Conservation (phyloP, 176 grass and related monocot species). For the Musa itinerans region DNA sequence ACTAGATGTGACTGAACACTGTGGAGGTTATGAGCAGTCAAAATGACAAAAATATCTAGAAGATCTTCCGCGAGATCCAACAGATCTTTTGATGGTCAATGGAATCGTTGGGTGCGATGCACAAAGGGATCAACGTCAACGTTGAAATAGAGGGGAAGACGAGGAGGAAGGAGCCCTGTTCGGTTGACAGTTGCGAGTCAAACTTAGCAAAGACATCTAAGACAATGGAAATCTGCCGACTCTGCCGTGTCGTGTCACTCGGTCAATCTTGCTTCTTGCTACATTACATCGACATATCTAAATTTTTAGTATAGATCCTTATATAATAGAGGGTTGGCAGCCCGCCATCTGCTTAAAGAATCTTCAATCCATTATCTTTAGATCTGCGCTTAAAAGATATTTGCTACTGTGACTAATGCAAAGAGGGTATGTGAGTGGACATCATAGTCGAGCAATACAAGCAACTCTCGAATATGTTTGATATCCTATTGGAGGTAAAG, state of each 20-base stretch:
- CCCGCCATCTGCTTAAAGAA: neutral
- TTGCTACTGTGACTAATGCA: neutral
- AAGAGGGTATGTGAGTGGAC: neutral
- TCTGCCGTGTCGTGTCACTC: no score
- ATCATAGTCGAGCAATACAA: neutral
- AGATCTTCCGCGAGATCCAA: no score
- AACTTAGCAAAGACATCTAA: neutral
- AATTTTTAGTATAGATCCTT: no score
- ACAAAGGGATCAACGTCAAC: neutral
- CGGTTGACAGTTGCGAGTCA: slow-evolving; percentile 20
- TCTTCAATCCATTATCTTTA: no score
- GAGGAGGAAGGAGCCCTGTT: neutral
- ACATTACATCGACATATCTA: no score
- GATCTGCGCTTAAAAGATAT: neutral
- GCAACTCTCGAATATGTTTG: neutral
- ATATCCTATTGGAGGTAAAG: no score
- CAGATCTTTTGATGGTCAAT: neutral
- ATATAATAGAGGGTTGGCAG: neutral
- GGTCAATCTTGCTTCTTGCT: no score
- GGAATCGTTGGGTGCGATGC: neutral
- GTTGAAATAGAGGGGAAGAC: neutral
- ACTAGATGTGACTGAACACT: neutral
- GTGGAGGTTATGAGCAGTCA: no score
- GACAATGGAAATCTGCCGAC: no score
- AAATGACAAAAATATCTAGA: no score